Base-by-base conservation (phyloP, 306 rosid genomes). In the Prunus mume region DNA sequence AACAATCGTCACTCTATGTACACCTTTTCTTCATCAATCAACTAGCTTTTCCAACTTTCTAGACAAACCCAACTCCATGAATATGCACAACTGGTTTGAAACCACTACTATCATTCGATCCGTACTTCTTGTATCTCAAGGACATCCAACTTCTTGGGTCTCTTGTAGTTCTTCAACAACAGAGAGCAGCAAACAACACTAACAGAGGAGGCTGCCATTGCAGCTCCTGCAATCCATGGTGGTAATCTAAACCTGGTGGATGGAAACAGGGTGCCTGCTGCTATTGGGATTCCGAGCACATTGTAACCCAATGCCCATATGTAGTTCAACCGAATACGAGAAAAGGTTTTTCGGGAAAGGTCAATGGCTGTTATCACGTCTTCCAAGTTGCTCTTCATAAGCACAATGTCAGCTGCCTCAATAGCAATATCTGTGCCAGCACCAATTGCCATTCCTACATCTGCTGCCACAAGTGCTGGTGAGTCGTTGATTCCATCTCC, bases 141-240 rank as follows among this genome's bases (percentile, higher is more conserved):
- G 65, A 78, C 81, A 56, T 85, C 81, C 67, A 90, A 83, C 87
- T 79, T 87, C 18, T 64, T 80, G 24, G 94, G 94, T 78, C 96
- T 93, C 83, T 72, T 80, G 80, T 90, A 93, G 50, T 81, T 80
- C 83, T 85, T 90, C 57, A 93, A 79, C 88, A 90, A 79, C 66
- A 90, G 83, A 62, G 96, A 93, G 64, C 93, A 90, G 58, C 94
- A 93, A 27, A 93, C 96, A 41, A 93, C 98, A 72, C 91, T 90
- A n/a, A 93, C 81, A 54, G 98, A 93, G 65, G 97, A 93, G 22
- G 98, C 96, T 38, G 96, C 98, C 98, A 93, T 93, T 57, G 98
- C 96, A 43, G 93, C 98, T 67, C 98, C 96, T 30, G 98, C 98
- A 81, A 93, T 78, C 96, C 98, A 93, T n/a, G 98, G 98, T 0